Conservation (phyloP, 768 basidiomycete species). For the Tricholoma hemisulphureum region DNA sequence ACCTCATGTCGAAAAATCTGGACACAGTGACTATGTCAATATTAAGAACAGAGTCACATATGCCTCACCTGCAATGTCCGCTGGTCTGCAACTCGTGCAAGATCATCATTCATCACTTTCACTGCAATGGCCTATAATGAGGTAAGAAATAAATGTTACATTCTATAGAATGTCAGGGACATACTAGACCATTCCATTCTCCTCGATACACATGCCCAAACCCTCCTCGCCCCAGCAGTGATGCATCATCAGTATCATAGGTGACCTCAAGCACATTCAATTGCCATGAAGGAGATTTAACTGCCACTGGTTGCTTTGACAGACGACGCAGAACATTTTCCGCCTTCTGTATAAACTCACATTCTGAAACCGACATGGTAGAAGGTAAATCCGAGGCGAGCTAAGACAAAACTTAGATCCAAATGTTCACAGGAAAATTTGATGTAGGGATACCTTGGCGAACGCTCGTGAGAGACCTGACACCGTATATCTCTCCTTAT, state of each 20-base stretch:
- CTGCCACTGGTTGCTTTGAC: slow-evolving; percentile 13
- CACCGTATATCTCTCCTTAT: too few relatives aligned
- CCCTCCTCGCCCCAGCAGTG: slow-evolving; percentile 24
- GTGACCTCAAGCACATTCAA: slow-evolving; percentile 26
- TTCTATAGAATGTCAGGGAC: not conserved
- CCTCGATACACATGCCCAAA: slow-evolving; percentile 29
- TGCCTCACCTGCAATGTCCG: slow-evolving; percentile 23
- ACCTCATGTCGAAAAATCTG: slow-evolving; percentile 2
- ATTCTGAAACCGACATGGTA: slow-evolving; percentile 2
- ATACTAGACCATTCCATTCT: slow-evolving; percentile 23
- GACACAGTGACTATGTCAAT: not conserved
- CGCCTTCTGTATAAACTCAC: slow-evolving; percentile 14
- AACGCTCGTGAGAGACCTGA: slow-evolving; percentile 10
- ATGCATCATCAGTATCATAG: slow-evolving; percentile 16
- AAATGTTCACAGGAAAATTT: not conserved
- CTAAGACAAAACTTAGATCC: slow-evolving; percentile 1
- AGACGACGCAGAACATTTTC: slow-evolving; percentile 10
- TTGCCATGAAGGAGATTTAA: slow-evolving; percentile 21
- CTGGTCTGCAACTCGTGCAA: slow-evolving; percentile 18
- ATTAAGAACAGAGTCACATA: not conserved
- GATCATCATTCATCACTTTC: slow-evolving; percentile 26
- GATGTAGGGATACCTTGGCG: slow-evolving; percentile 10
- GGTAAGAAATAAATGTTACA: not conserved
- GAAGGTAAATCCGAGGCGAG: slow-evolving; percentile 3
- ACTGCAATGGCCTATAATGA: slow-evolving; percentile 24